Conservation (phyloP, 805 yeast species). For the Starmerella kuoi region DNA sequence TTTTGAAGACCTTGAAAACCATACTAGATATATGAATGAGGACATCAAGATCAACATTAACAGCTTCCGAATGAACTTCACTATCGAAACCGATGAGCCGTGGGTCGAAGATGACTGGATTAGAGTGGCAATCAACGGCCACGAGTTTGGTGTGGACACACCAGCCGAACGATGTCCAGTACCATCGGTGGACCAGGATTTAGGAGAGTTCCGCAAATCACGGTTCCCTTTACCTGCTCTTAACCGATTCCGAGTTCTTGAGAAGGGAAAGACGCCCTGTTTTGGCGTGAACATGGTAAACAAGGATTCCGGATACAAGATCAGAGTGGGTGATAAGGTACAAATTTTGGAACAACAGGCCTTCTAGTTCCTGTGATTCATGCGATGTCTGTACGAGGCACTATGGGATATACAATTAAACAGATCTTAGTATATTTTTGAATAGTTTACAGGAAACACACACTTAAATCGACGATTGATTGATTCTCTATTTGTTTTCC, state of each 20-base stretch:
- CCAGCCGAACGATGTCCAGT: conserved; percentile 27
- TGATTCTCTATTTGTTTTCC: too few relatives aligned
- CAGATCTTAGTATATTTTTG: neutral
- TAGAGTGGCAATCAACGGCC: conserved; percentile 19
- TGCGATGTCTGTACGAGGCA: too few relatives aligned
- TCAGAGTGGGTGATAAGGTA: conserved; percentile 26
- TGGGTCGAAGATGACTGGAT: conserved; percentile 30
- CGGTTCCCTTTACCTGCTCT: conserved; percentile 26
- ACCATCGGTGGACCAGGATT: conserved; percentile 25
- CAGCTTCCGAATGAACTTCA: conserved; percentile 29
- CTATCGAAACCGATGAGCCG: conserved; percentile 25
- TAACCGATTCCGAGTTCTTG: conserved; percentile 25
- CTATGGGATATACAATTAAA: too few relatives aligned
- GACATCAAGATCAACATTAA: conserved; percentile 17
- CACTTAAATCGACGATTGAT: too few relatives aligned
- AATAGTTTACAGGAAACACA: too few relatives aligned
- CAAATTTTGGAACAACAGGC: conserved; percentile 13
- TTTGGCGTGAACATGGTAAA: conserved; percentile 27
- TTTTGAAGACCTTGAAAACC: conserved; percentile 20
- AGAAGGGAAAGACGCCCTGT: conserved; percentile 25
- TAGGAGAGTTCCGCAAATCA: conserved; percentile 20
- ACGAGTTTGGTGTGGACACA: conserved; percentile 24
- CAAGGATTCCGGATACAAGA: conserved; percentile 17
- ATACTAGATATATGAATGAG: conserved; percentile 19
- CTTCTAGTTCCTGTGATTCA: too few relatives aligned